Base-by-base conservation (phyloP, 495 filamentous ascomycete species). In the Podospora bellae-mahoneyi region DNA sequence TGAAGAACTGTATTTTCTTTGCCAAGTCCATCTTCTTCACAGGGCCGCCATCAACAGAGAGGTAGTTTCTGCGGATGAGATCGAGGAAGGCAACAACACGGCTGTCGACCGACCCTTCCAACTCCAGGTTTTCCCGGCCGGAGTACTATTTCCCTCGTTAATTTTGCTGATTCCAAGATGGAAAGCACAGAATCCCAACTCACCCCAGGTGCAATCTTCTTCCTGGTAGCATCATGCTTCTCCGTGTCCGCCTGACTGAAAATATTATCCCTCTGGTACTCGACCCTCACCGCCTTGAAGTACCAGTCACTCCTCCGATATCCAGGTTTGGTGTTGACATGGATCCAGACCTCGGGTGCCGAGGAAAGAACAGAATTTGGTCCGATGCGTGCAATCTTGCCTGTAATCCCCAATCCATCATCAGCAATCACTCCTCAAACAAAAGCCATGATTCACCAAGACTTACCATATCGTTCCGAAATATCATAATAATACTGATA, bases 1-100 rank as follows among this genome's bases (percentile, higher is more conserved):
- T 75, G 58, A 84, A 74, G 68, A 73, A 82, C 57, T 77, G 77
- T 2, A 74, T 72, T 57, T 73, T 80, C 9, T 70, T 73, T 5
- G 77, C 77, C 13, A 87, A 75, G 67, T 86, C 83, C 55, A 87
- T 63, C 13, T 48, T 48, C 0, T 80, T 78, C n/a, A 67, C 65
- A 60, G 71, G 74, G 4, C 73, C 63, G 9, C 67, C 67, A 30
- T 74, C 68, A 7, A 74, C 78, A 6, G 82, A 83, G 20, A 82
- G 18, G 68, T 84, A 84, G 60, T 83, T 83, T 44, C 59, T 65
- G 10, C 75, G 66, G 53, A 87, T 75, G 4, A 86, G 78, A 18
- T 69, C 44, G 58, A 86, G 64, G 6, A 86, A 73, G 7, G 75
- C 72, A 6, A 62, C 54, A 16, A 86, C 68, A 27, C 77, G 74